Base-by-base conservation (phyloP, 1,284 basidiomycete genomes). In the Cutaneotrichosporon sp. region DNA sequence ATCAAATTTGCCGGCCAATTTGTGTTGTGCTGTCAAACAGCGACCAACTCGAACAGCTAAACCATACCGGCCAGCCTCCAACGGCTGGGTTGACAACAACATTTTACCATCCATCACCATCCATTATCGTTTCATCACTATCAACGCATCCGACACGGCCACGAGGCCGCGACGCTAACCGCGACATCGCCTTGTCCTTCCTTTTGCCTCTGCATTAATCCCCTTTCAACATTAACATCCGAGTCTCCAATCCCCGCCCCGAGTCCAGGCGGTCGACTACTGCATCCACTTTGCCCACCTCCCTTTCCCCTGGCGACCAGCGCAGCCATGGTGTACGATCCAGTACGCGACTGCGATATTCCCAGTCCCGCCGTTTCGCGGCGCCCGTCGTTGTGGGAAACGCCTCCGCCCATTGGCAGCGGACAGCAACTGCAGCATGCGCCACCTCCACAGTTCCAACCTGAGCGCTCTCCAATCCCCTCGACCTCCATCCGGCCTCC, bases 241-340 rank as follows among this genome's bases (percentile, higher is more conserved):
- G n/a, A n/a, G n/a, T n/a, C n/a, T n/a, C n/a, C n/a, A n/a, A n/a
- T n/a, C n/a, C n/a, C n/a, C n/a, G n/a, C n/a, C n/a, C n/a, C n/a
- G n/a, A n/a, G n/a, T n/a, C n/a, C n/a, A n/a, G n/a, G n/a, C n/a
- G n/a, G n/a, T n/a, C n/a, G n/a, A n/a, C n/a, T n/a, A n/a, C n/a
- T n/a, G n/a, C n/a, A n/a, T n/a, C n/a, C n/a, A n/a, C n/a, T n/a
- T 14, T 12, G 20, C 32, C 24, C 32, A n/a, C 11, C 14, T n/a
- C 29, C 22, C 11, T 20, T 16, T 14, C 7, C 20, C 27, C 31
- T 11, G 17, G 17, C 20, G 17, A n/a, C 34, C 14, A 12, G 5
- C 20, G 33, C n/a, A n/a, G n/a, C 32, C 12, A 74, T 74, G 71
- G 66, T 69, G 27, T 74, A 74, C 59, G 71, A 74, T 49, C 71